Evolutionary conservation across 257 asterid species (phyloP).

Genomic region (Lithospermum erythrorhizon): DNA sequence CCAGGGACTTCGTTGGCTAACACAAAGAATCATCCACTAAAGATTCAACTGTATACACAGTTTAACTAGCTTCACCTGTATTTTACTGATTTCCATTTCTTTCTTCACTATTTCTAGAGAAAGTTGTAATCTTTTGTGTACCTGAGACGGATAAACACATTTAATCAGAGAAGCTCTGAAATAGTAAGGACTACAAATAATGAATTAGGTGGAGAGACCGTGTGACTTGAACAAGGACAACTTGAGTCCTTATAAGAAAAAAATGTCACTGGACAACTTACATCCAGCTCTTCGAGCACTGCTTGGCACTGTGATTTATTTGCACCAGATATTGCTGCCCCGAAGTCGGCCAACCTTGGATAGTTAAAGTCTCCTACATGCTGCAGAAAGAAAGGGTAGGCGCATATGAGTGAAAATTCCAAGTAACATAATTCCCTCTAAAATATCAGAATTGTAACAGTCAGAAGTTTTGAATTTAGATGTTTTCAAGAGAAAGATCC

Average conservation of each 20-base stretch:
- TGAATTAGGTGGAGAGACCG: not conserved
- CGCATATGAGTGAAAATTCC: not conserved
- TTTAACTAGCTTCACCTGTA: slow-evolving; percentile 50
- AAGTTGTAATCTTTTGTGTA: slow-evolving; percentile 72
- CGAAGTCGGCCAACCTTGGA: slow-evolving; percentile 98
- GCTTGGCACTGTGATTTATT: slow-evolving; percentile 74
- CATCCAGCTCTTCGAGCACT: slow-evolving; percentile 99
- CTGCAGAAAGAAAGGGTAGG: slow-evolving; percentile 42
- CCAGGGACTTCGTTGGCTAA: slow-evolving; percentile 3
- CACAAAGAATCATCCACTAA: not conserved
- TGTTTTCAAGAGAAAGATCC: not conserved
- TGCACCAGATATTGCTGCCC: slow-evolving; percentile 98
- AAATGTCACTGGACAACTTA: slow-evolving; percentile 30
- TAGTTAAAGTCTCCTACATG: slow-evolving; percentile 89
- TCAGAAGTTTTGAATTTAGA: not conserved
- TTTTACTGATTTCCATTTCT: slow-evolving; percentile 97
- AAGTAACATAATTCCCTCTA: not conserved
- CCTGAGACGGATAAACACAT: slow-evolving; percentile 27
- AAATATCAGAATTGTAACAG: not conserved
- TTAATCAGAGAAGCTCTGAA: not conserved
- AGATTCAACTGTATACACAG: not conserved
- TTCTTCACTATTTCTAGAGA: slow-evolving; percentile 88
- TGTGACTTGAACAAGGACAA: too few relatives aligned
- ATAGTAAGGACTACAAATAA: not conserved
- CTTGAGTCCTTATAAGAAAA: not conserved